Conservation (phyloP, 345 rosid species). For the Eucalyptus sp. region DNA sequence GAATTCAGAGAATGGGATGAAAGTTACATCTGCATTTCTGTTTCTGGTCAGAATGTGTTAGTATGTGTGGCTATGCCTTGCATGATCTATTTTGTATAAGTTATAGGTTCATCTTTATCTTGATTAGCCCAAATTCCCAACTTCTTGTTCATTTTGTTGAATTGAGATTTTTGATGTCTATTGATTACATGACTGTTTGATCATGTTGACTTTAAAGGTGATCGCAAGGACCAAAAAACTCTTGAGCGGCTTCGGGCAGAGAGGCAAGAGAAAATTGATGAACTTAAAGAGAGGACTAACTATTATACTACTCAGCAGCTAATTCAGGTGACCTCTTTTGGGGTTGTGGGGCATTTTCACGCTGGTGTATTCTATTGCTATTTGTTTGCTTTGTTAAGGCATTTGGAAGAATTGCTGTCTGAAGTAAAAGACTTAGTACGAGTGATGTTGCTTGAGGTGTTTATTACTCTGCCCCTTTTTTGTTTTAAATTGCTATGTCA, state of each 20-base stretch:
- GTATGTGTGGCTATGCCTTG: neutral
- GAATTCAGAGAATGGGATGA: neutral
- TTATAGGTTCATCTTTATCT: neutral
- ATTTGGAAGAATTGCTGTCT: neutral
- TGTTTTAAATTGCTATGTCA: neutral
- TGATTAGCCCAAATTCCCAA: neutral
- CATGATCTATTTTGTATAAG: neutral
- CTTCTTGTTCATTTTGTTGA: neutral
- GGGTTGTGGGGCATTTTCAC: neutral
- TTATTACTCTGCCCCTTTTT: neutral
- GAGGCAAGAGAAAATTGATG: conserved; percentile 83
- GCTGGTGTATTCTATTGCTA: neutral
- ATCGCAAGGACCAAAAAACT: conserved; percentile 70
- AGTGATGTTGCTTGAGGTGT: neutral
- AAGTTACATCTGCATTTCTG: neutral
- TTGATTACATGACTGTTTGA: neutral
- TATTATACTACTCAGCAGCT: conserved; percentile 87
- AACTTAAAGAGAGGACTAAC: conserved; percentile 91
- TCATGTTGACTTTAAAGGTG: conserved; percentile 31
- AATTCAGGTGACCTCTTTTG: conserved; percentile 53
- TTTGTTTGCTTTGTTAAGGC: neutral
- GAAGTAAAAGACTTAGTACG: neutral
- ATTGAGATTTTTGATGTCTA: neutral
- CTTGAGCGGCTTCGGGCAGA: conserved; percentile 81
- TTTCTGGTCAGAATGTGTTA: neutral